Base-by-base conservation (phyloP, 225 moss, liverwort and hornwort species). In the Physcomitrium patens region DNA sequence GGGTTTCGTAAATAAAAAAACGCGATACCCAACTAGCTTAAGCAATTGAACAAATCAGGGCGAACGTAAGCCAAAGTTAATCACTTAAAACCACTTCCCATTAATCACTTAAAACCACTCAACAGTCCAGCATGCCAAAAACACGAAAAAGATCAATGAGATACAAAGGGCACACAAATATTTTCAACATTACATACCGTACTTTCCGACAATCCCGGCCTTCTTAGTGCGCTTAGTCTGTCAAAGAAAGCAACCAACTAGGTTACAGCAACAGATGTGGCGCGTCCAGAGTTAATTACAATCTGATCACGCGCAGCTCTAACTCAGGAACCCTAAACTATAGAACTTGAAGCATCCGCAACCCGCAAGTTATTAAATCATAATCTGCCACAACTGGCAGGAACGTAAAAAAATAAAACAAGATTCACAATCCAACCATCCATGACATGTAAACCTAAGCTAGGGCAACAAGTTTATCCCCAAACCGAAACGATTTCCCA, bases 141-240 rank as follows among this genome's bases (percentile, higher is more conserved):
- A 60, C 3, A 14, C 9, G 54, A 22, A 17, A 18, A 26, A 61
- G 27, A 45, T 22, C 22, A 70, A 20, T 3, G 26, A 70, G 48
- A 47, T 51, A 14, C 31, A 37, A 37, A 37, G 31, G 31, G 31
- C 2, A 37, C 31, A 37, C 7, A 37, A 37, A 4, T 37, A 4
- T 37, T 4, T 37, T 54, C 49, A 56, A 49, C 67, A 46, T 8
- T 9, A 73, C 80, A 14, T 89, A 91, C 91, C 89, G 67, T 91
- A 91, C 73, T 89, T 91, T 74, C 91, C 89, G 67, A 91, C 91
- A 11, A 91, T 91, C 78, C 91, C 91, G 69, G 89, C 91, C 75
- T 91, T 89, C 89, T 91, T 89, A 8, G 91, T 91, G 13, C 89
- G 89, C 81, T 91, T 89, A 7, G 89, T 89, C 89, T 89, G 85